Evolutionary conservation across 1,284 basidiomycete genomes (phyloP), one percentile per base, ranked within the genome.

Genomic region (Fereydounia khargensis): DNA sequence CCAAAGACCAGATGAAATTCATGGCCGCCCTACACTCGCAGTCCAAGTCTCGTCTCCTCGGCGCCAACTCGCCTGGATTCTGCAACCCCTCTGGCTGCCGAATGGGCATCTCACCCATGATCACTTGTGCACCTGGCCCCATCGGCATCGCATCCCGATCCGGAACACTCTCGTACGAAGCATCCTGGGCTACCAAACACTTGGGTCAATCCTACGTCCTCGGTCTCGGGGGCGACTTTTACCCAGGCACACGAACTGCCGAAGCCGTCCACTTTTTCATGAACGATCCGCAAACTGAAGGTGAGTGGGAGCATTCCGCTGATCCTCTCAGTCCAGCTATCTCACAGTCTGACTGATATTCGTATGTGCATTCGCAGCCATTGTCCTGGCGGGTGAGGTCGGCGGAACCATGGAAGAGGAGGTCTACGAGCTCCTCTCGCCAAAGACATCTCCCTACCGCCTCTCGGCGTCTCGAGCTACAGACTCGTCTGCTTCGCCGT

Each of bases 161-260:
- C 2, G 67, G 67, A 4, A 69, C 67, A 11, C 63, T 76, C 16
- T 71, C 66, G 10, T 77, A 69, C 39, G 67, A 69, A 24, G 65
- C 66, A 6, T 43, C 49, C 4, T 51, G 46, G 22, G 53, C 60
- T 0, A 65, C 59, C 13, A 60, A 60, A 33, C 6, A 28, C 1
- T 20, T 63, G 7, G 67, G 67, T 2, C 65, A 69, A 32, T 43
- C 40, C 32, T 59, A 63, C 38, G 55, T 67, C 27, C 44, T 69
- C 24, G 67, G 67, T 14, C 37, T 69, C 5, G 67, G 65, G 17
- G 67, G 67, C 1, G 67, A 69, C 32, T 63, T 65, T 22, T 69
- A 68, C 28, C 67, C 67, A 1, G 67, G 67, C 7, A 77, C 76
- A 2, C 44, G 76, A 8, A 72, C 61, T 4, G 54, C 66, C 1